Evolutionary conservation across 352 stramenopile species (phyloP).

Genomic region (Phytopythium chamaehyphon): DNA sequence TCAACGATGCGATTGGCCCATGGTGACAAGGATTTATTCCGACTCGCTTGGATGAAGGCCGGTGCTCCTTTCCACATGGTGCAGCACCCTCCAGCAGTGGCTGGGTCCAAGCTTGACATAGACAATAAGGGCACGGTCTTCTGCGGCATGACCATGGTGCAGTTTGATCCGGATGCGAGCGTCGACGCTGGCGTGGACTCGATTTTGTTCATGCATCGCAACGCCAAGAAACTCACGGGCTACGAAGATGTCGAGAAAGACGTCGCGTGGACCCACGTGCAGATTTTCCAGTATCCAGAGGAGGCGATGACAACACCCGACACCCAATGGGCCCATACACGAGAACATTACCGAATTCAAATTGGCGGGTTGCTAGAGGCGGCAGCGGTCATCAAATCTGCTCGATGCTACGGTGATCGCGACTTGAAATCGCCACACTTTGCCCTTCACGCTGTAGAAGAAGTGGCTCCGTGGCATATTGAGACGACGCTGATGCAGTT

Average conservation of each 20-base stretch:
- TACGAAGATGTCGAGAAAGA: background rate
- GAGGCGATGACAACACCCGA: too few species aligned
- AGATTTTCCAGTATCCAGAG: too few species aligned
- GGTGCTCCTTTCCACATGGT: conserved; percentile 46
- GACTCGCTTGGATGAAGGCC: conserved; percentile 49
- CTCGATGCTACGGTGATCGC: conserved; percentile 20
- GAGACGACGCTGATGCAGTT: too few species aligned
- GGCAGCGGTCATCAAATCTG: too few species aligned
- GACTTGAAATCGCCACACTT: conserved; percentile 21
- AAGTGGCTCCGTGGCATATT: conserved; percentile 15
- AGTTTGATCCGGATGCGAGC: too few species aligned
- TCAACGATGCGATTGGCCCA: conserved; percentile 27
- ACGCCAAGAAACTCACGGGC: conserved; percentile 29
- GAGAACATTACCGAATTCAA: background rate
- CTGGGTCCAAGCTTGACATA: conserved; percentile 19
- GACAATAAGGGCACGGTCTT: conserved; percentile 20
- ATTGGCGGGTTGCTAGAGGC: too few species aligned
- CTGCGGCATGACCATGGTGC: conserved; percentile 14
- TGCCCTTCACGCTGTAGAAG: conserved; percentile 13
- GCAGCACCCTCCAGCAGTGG: conserved; percentile 26
- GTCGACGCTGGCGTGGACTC: too few species aligned
- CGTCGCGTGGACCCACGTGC: background rate
- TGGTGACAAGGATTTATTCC: conserved; percentile 62
- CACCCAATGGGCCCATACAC: conserved; percentile 10
- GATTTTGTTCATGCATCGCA: conserved; percentile 31